Evolutionary conservation across 2,329 filamentous ascomycete genomes (phyloP), one percentile per base, ranked within the genome.

Genomic region (Ceratocystis cacaofunesta): DNA sequence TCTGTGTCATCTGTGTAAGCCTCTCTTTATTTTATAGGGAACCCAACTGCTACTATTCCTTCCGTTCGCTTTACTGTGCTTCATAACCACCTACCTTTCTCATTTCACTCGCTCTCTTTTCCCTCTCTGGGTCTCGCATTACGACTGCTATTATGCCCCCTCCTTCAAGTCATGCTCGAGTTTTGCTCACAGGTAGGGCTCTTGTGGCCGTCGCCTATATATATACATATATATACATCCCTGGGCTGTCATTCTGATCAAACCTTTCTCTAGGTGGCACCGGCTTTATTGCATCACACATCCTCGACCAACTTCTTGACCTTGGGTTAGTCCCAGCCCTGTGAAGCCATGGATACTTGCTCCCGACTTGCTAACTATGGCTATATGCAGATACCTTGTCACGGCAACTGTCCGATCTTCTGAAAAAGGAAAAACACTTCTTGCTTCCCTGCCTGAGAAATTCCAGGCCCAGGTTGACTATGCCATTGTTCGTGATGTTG

Each of bases 401-500:
- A 68, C 66, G 12, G 44, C 48, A 19, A 66, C 66, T 12, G 64
- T 61, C 17, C 60, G 66, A 1, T 63, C 64, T 10, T 69, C 78
- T n/a, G 76, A 75, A 41, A 83, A 82, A 67, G 79, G 78, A 1
- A 68, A 75, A 2, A 73, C 73, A 1, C 77, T 82, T 62, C 68
- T 76, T 41, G 69, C 75, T 1, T 77, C 77, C 0, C 72, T 80
- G 36, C 71, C 73, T 8, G 28, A 62, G 5, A 12, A 55, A 8
- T 32, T 61, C 36, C 50, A 25, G 5, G 28, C 62, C 0, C 70
- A 74, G 32, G 74, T 79, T 1, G 74, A 75, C 1, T 78, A 76
- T 64, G 75, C 72, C 44, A 81, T 92, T 67, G 87, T 95, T 12
- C 79, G 84, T 61, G 88, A 95, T 69, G 85, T 95, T 69, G 85